Percentiles rank a stretch among this genome's conserved stretches.
Conservation (phyloP, 2,329 filamentous ascomycete species). For the Alternaria sp. region DNA sequence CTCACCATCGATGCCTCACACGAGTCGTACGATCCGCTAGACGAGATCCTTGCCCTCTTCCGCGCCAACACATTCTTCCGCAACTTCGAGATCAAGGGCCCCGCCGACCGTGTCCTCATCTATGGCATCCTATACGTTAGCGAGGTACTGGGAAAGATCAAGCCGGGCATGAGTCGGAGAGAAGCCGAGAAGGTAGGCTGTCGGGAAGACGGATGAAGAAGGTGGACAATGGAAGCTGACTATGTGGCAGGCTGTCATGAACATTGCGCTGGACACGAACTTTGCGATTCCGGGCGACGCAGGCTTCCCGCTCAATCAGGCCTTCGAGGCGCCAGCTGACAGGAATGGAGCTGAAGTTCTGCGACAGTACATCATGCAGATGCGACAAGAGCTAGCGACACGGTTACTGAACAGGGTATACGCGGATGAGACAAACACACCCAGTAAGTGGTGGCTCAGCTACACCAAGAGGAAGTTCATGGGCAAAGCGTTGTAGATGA, state of each 20-base stretch:
- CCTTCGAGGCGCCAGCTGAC: slow-evolving; percentile 88
- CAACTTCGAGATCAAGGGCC: slow-evolving; percentile 98
- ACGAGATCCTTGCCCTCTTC: slow-evolving; percentile 92
- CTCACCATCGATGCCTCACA: slow-evolving; percentile 75
- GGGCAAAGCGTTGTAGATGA: slow-evolving; percentile 71
- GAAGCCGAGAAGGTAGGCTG: slow-evolving; percentile 68
- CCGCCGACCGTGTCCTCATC: slow-evolving; percentile 90
- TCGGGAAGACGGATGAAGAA: slow-evolving; percentile 41
- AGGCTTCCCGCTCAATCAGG: slow-evolving; percentile 92
- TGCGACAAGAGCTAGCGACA: slow-evolving; percentile 86
- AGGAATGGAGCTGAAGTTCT: slow-evolving; percentile 88
- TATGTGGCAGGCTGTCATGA: slow-evolving; percentile 73
- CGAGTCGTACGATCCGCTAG: slow-evolving; percentile 94
- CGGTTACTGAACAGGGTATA: slow-evolving; percentile 88
- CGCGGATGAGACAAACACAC: slow-evolving; percentile 70
- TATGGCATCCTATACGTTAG: slow-evolving; percentile 96
- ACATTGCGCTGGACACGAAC: slow-evolving; percentile 87
- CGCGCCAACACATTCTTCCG: slow-evolving; percentile 98
- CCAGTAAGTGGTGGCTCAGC: slow-evolving; percentile 91
- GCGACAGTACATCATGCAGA: slow-evolving; percentile 87
- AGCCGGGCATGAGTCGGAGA: slow-evolving; percentile 70
- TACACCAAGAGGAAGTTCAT: slow-evolving; percentile 99
- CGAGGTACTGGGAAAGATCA: slow-evolving; percentile 88
- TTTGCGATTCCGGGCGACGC: slow-evolving; percentile 96
- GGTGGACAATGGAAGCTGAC: not conserved